Conservation (phyloP, 116 monocot genomes). For the Cymodocea nodosa region DNA sequence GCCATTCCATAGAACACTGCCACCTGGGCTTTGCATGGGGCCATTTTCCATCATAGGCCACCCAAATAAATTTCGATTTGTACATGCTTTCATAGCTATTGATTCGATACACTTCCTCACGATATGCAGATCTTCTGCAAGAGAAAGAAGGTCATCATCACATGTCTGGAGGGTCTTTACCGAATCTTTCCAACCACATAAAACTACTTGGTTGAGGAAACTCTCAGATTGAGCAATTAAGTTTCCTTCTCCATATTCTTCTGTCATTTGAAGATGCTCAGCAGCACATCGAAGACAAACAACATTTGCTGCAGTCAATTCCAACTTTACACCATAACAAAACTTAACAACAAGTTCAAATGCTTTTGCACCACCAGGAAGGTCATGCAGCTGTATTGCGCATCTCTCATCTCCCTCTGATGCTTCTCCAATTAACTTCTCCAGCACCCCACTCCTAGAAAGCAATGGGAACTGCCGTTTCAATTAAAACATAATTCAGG, state of each 20-base stretch:
- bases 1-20: constrained; percentile 80
- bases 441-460: constrained; percentile 54
- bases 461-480: constrained; percentile 57
- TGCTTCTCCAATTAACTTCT: constrained; percentile 45
- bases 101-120: constrained; percentile 68
- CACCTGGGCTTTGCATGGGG: constrained; percentile 75
- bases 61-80: constrained; percentile 60
- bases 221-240: constrained; percentile 52
- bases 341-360: constrained; percentile 69
- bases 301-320: constrained; percentile 58
- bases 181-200: constrained; percentile 71
- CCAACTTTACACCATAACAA: constrained; percentile 67
- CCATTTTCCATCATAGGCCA: constrained; percentile 68
- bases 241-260: constrained; percentile 61
- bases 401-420: constrained; percentile 30
- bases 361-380: constrained; percentile 53
- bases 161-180: constrained; percentile 49
- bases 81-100: constrained; percentile 54
- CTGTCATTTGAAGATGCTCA: constrained; percentile 66
- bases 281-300: constrained; percentile 53
- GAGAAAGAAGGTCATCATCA: constrained; percentile 28
- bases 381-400: constrained; percentile 30
- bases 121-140: constrained; percentile 53
- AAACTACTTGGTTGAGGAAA: constrained; percentile 52
- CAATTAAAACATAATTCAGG: not conserved